phyloP scores from a whole-genome alignment of 2,329 filamentous ascomycete genomes.

The Penicillium oxalicum region DNA sequence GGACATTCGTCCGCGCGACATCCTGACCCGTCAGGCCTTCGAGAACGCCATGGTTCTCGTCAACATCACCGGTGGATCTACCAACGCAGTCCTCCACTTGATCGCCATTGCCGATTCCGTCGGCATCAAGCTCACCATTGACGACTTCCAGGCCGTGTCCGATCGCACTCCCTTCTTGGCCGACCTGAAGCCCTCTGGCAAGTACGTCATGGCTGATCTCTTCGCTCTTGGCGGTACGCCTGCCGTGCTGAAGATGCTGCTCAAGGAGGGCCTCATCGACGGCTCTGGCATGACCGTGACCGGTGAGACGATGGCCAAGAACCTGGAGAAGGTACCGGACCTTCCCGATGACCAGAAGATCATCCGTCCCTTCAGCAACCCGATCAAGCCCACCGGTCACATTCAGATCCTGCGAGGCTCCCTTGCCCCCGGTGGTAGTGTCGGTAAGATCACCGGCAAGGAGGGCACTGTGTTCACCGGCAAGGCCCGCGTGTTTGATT shows the following conservation, averaged over 20 bases:
- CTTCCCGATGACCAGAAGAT: slow-evolving; percentile 66
- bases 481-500: slow-evolving; percentile 64
- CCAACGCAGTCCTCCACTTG: slow-evolving; percentile 77
- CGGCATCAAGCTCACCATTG: slow-evolving; percentile 73
- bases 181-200: slow-evolving; percentile 71
- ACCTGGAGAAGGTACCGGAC: slow-evolving; percentile 53
- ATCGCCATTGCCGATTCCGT: slow-evolving; percentile 79
- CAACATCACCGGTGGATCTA: slow-evolving; percentile 76
- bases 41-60: slow-evolving; percentile 81
- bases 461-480: slow-evolving; percentile 63
- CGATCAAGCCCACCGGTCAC: slow-evolving; percentile 65
- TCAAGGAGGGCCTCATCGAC: slow-evolving; percentile 54
- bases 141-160: slow-evolving; percentile 79
- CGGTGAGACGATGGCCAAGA: slow-evolving; percentile 54
- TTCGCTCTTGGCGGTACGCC: slow-evolving; percentile 54
- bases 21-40: slow-evolving; percentile 73
- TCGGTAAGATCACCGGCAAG: slow-evolving; percentile 73
- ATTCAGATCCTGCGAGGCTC: slow-evolving; percentile 67
- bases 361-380: slow-evolving; percentile 61
- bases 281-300: slow-evolving; percentile 57
- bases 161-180: slow-evolving; percentile 74
- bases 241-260: slow-evolving; percentile 52
- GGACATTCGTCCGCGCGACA: slow-evolving; percentile 70
- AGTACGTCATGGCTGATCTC: slow-evolving; percentile 57
- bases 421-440: slow-evolving; percentile 62